Evolutionary conservation across 768 basidiomycete genomes (phyloP), one percentile per base, ranked within the genome.

Genomic region (Galerina sulciceps): DNA sequence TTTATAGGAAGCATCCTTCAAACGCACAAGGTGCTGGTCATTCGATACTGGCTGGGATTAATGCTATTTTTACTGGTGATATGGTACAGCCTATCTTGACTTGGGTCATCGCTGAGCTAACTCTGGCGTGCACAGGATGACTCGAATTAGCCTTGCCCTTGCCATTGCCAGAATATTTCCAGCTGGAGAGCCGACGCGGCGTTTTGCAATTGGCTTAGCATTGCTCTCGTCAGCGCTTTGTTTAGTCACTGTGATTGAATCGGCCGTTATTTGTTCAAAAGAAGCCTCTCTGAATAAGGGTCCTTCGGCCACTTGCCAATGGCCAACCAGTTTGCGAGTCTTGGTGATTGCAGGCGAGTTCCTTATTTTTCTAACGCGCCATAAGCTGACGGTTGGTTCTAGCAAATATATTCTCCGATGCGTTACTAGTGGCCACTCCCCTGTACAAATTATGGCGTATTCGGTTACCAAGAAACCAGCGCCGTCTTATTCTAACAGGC

Each of bases 151-250:
- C 20, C 56, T 65, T 11, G 58, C 61, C 1, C 53, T 65, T 1
- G 59, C 64, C n/a, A 58, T 65, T 23, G 59, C 64, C 9, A 59
- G 64, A 23, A 56, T 65, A 48, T 65, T 62, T 38, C 59, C 58
- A 2, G 38, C 51, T 20, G 31, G 41, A 41, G 58, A 60, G 26
- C 44, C 53, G 20, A 62, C 61, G 10, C 53, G 61, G 14, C 52
- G 48, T n/a, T 62, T 61, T 36, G 55, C 61, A 13, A 41, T 62
- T 17, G 61, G 60, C 8, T 23, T 65, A 31, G 60, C 61, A 3
- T 17, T 57, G 13, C 26, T 65, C 5, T 65, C 53, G 10, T 54
- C 35, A 4, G 17, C 43, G 3, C 40, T 65, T 20, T 65, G 53
- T 20, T 18, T 57, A 8, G 45, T 41, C 18, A 42, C 60, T 31